Conservation (phyloP, 2,329 filamentous ascomycete species). For the Xylaria sp. region DNA sequence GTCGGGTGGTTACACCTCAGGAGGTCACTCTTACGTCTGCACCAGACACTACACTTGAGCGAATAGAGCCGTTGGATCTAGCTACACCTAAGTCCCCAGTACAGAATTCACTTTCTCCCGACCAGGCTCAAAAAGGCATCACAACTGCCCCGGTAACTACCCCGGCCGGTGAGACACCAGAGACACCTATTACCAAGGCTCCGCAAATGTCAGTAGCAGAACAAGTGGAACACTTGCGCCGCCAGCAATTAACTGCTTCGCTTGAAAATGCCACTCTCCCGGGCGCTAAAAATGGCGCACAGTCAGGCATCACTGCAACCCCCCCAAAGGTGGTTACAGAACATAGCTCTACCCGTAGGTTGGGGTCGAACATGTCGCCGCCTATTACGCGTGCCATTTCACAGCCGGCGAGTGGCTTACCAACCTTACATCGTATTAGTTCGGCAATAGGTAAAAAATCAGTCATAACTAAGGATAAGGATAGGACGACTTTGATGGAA, state of each 20-base stretch:
- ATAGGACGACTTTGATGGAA: conserved; percentile 44
- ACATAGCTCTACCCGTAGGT: conserved; percentile 57
- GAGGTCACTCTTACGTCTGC: conserved; percentile 49
- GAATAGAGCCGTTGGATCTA: conserved; percentile 63
- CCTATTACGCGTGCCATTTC: conserved; percentile 66
- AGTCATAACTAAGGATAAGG: conserved; percentile 49
- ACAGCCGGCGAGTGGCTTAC: conserved; percentile 56
- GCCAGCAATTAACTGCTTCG: conserved; percentile 57
- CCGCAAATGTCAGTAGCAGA: conserved; percentile 47
- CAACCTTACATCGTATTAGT: conserved; percentile 59
- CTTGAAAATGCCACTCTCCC: conserved; percentile 48
- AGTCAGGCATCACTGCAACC: conserved; percentile 33
- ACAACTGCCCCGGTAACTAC: conserved; percentile 42
- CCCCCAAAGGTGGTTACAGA: conserved; percentile 47
- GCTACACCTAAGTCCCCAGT: conserved; percentile 55
- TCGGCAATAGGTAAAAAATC: conserved; percentile 58
- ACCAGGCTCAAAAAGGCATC: conserved; percentile 32
- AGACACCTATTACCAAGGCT: conserved; percentile 14
- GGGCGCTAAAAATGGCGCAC: conserved; percentile 41
- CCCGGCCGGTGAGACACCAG: conserved; percentile 40
- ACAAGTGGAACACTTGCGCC: conserved; percentile 57
- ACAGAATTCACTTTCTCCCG: conserved; percentile 20
- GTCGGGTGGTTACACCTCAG: conserved; percentile 42
- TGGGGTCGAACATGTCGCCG: conserved; percentile 60
- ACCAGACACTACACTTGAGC: conserved; percentile 55